Conservation (phyloP, 1,284 basidiomycete species). For the Pterulicium gracile region DNA sequence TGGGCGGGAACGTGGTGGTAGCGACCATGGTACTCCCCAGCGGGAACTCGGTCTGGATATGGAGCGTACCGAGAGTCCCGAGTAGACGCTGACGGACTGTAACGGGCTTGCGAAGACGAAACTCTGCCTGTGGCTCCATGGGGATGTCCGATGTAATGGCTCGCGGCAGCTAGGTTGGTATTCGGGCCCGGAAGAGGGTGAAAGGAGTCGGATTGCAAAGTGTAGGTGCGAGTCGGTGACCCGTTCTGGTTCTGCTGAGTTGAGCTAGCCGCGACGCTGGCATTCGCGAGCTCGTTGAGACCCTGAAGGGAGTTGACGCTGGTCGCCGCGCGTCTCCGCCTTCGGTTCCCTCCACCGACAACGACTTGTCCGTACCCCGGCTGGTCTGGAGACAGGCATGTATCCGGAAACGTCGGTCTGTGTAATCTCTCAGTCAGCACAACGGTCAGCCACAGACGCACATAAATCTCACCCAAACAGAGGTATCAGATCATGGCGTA, state of each 20-base stretch:
- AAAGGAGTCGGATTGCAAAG: background rate
- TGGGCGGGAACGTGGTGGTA: slow-evolving; percentile 12
- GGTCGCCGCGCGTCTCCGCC: slow-evolving; percentile 41
- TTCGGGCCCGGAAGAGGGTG: background rate
- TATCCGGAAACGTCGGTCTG: slow-evolving; percentile 63
- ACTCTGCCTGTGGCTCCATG: no score
- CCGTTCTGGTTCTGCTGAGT: background rate
- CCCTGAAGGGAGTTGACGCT: slow-evolving; percentile 9
- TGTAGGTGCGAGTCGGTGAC: background rate
- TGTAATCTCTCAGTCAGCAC: slow-evolving; percentile 13
- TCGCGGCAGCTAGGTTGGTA: no score
- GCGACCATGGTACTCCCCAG: background rate
- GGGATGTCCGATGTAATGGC: no score
- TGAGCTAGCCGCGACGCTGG: slow-evolving; percentile 14
- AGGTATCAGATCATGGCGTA: slow-evolving; percentile 72
- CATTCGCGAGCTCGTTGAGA: slow-evolving; percentile 7
- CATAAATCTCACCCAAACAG: slow-evolving; percentile 57
- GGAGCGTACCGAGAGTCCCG: background rate
- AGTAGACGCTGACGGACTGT: background rate
- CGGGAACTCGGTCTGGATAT: background rate
- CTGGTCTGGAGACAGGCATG: slow-evolving; percentile 72
- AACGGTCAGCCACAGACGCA: slow-evolving; percentile 5
- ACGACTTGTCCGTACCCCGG: slow-evolving; percentile 75
- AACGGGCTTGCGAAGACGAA: no score
- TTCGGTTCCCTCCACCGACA: slow-evolving; percentile 46